Evolutionary conservation across 306 rosid genomes (phyloP).

Genomic region (Corylus heterophylla): DNA sequence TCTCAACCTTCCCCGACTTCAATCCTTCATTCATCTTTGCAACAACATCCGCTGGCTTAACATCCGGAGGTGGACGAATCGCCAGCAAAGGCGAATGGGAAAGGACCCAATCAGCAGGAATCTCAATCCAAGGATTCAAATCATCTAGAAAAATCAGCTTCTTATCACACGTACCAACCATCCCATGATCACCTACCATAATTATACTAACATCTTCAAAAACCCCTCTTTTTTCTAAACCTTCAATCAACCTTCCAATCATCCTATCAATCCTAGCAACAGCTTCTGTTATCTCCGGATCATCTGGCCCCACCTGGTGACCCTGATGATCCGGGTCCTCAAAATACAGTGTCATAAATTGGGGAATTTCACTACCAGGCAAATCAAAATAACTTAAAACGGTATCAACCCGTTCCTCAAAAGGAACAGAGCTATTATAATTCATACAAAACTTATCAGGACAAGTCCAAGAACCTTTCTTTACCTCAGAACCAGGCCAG

Average conservation of each 20-base stretch:
- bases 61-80: slow-evolving; percentile 62
- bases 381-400: slow-evolving; percentile 66
- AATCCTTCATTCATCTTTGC: slow-evolving; percentile 77
- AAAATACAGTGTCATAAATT: slow-evolving; percentile 88
- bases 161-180: slow-evolving; percentile 97
- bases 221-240: slow-evolving; percentile 76
- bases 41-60: slow-evolving; percentile 46
- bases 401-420: slow-evolving; percentile 78
- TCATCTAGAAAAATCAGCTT: slow-evolving; percentile 75
- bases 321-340: slow-evolving; percentile 99
- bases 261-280: slow-evolving; percentile 71
- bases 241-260: slow-evolving; percentile 83
- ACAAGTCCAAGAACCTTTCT: slow-evolving; percentile 87
- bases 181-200: slow-evolving; percentile 97
- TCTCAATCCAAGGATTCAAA: slow-evolving; percentile 69
- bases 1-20: slow-evolving; percentile 73
- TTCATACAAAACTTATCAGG: slow-evolving; percentile 46
- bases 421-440: slow-evolving; percentile 75
- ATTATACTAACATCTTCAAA: slow-evolving; percentile 85
- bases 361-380: slow-evolving; percentile 67
- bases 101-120: slow-evolving; percentile 65
- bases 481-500: slow-evolving; percentile 99
- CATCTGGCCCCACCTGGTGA: slow-evolving; percentile 87
- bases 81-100: slow-evolving; percentile 68
- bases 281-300: slow-evolving; percentile 79